A percentile compares a stretch with the other conserved stretches of the same genome.
Conservation (phyloP, 805 yeast genomes). For the Starmerella apis region DNA sequence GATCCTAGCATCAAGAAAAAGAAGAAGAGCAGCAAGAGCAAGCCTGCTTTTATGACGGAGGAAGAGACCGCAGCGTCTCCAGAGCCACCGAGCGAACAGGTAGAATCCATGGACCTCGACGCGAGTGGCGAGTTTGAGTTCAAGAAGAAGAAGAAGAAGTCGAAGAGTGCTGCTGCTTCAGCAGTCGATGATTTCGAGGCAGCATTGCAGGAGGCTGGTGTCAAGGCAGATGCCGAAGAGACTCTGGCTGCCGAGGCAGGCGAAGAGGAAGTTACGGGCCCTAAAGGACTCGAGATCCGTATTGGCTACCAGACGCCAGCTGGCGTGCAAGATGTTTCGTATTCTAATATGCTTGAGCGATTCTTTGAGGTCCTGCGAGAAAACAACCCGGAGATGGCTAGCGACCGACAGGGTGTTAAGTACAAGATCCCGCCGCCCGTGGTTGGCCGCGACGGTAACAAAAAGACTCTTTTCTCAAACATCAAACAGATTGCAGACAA, state of each 20-base stretch:
- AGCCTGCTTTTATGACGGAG: constrained; percentile 31
- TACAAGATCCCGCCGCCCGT: constrained; percentile 96
- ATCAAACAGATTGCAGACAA: constrained; percentile 90
- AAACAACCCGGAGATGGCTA: constrained; percentile 96
- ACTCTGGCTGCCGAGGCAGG: constrained; percentile 15
- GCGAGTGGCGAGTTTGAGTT: constrained; percentile 29
- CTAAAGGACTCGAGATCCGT: constrained; percentile 17
- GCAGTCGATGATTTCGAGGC: constrained; percentile 76
- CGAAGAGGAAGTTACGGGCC: constrained; percentile 24
- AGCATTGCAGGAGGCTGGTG: constrained; percentile 82
- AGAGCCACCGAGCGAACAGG: constrained; percentile 38
- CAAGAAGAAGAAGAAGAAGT: constrained; percentile 72
- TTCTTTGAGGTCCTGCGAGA: constrained; percentile 78
- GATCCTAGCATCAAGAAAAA: constrained; percentile 33
- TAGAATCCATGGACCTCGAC: constrained; percentile 16
- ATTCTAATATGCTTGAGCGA: constrained; percentile 66
- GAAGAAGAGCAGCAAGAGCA: constrained; percentile 31
- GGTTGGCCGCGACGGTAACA: constrained; percentile 93
- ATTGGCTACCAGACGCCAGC: constrained; percentile 19
- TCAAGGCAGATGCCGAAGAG: constrained; percentile 40
- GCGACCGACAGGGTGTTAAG: constrained; percentile 84
- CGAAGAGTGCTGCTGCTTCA: constrained; percentile 45
- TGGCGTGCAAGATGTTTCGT: constrained; percentile 39
- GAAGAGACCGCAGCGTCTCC: constrained; percentile 36
- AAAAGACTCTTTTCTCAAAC: constrained; percentile 92